Conservation (phyloP, 208 protist species). For the Wallacemonas sp. region DNA sequence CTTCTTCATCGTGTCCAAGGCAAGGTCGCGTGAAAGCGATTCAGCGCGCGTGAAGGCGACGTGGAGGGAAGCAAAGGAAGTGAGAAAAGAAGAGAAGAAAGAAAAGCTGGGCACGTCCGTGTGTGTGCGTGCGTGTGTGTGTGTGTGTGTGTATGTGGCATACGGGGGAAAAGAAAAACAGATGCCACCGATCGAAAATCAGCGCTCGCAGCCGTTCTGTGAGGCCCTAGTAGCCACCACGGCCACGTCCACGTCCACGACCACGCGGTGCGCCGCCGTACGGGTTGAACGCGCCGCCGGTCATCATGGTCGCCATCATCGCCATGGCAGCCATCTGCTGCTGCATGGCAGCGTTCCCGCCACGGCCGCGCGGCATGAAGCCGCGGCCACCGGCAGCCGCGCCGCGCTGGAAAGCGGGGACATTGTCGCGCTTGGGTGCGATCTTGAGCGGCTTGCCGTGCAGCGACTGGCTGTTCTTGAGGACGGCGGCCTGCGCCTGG, state of each 20-base stretch:
- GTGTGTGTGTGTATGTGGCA: no score
- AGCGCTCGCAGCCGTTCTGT: no score
- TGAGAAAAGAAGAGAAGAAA: no score
- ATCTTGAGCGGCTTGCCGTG: slow-evolving; percentile 87
- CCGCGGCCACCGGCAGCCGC: slow-evolving; percentile 43
- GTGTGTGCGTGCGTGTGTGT: no score
- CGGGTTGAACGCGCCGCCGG: slow-evolving; percentile 60
- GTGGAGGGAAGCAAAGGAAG: no score
- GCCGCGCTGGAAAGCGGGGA: slow-evolving; percentile 80
- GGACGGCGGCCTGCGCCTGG: slow-evolving; percentile 75
- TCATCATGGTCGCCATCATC: slow-evolving; percentile 89
- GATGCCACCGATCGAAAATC: no score
- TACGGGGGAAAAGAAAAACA: no score
- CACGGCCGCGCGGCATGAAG: slow-evolving; percentile 31
- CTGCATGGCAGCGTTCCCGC: slow-evolving; percentile 41
- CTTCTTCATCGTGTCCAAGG: no score
- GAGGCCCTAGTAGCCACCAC: slow-evolving; percentile 27
- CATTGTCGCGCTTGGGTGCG: slow-evolving; percentile 85
- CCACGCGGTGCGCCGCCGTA: slow-evolving; percentile 37
- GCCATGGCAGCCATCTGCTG: slow-evolving; percentile 75
- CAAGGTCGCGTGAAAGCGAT: no score
- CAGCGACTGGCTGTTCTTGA: slow-evolving; percentile 86
- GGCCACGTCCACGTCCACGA: slow-evolving; percentile 40
- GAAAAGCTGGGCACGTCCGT: no score
- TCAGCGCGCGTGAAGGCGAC: no score